phyloP scores from a whole-genome alignment of 192 early-diverging fungal species.

The Linnemannia schmuckeri region DNA sequence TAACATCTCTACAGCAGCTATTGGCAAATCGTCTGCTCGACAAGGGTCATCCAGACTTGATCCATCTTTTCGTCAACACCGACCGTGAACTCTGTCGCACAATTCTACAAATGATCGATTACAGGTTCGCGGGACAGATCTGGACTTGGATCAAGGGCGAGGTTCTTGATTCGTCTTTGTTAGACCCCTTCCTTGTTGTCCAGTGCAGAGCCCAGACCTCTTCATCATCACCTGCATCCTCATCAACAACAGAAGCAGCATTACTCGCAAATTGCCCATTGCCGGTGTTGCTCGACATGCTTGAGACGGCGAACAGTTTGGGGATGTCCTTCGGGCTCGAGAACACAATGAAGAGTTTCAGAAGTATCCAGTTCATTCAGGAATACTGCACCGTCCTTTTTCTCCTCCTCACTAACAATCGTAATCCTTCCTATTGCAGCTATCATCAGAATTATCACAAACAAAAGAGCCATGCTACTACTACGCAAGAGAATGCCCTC shows the following conservation, averaged over 20 bases:
- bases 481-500: too few relatives aligned
- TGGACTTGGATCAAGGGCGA: not conserved
- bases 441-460: too few relatives aligned
- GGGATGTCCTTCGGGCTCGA: not conserved
- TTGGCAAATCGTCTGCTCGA: not conserved
- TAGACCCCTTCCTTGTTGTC: not conserved
- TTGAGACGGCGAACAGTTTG: not conserved
- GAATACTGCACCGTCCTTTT: not conserved
- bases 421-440: not conserved
- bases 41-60: not conserved
- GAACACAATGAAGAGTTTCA: constrained; percentile 2
- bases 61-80: not conserved
- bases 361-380: not conserved
- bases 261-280: not conserved
- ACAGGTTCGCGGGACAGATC: not conserved
- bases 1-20: not conserved
- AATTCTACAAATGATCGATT: not conserved
- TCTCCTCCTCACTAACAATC: not conserved
- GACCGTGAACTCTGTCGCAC: not conserved
- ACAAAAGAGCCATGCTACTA: too few relatives aligned
- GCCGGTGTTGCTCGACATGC: not conserved
- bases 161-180: not conserved
- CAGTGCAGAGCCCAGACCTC: not conserved
- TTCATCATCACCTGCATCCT: not conserved
- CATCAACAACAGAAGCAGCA: not conserved